These are phyloP conservation scores for Agrostemma githago DNA, from an alignment of 148 eudicot species.

Conservation along the genomic window DNA sequence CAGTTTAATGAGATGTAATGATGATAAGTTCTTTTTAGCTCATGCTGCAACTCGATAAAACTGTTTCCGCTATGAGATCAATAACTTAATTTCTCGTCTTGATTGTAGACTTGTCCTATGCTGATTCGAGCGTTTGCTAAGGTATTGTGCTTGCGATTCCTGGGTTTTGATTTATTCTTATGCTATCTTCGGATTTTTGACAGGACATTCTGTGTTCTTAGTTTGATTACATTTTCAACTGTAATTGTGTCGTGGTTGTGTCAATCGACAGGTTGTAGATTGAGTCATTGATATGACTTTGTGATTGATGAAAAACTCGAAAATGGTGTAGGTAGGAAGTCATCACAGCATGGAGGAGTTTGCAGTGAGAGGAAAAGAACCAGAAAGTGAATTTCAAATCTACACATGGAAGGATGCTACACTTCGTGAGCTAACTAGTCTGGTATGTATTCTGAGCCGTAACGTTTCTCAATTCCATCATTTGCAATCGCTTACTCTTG, in stretches of 20 bases:
- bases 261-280: not conserved
- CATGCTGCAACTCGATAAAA: not conserved
- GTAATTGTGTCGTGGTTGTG: not conserved
- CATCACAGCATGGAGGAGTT: constrained; percentile 70
- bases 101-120: constrained; percentile 38
- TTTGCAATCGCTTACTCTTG: not conserved
- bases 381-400: constrained; percentile 86
- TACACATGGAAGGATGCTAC: constrained; percentile 98
- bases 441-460: constrained; percentile 37
- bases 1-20: not conserved
- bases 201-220: not conserved
- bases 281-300: not conserved
- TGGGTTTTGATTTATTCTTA: not conserved
- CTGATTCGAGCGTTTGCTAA: constrained; percentile 37
- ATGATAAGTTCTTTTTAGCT: not conserved
- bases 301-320: not conserved
- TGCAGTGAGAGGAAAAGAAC: constrained; percentile 78
- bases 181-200: not conserved
- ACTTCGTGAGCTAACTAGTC: constrained; percentile 82
- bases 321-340: constrained; percentile 51
- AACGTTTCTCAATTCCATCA: not conserved
- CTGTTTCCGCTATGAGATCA: not conserved
- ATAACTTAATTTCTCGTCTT: not conserved
- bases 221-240: not conserved
- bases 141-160: constrained; percentile 16